Evolutionary conservation across 1,139 yeast genomes (phyloP).

Genomic region (Hyphopichia burtonii): DNA sequence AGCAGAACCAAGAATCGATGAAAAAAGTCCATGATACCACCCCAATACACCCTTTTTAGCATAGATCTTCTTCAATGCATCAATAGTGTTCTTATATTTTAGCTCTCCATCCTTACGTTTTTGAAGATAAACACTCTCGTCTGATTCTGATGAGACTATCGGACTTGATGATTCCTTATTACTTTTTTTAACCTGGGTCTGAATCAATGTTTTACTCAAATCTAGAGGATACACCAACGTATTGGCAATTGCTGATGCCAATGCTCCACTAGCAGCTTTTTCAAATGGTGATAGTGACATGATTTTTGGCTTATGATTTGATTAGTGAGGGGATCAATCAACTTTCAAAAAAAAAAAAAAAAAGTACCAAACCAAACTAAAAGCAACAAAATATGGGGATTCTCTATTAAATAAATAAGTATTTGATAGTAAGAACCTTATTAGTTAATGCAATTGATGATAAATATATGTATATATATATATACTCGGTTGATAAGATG

Average conservation of each 20-base stretch:
- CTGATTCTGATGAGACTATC: constrained; percentile 14
- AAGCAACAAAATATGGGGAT: too few relatives aligned
- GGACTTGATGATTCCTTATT: constrained; percentile 8
- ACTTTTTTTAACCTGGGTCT: constrained; percentile 54
- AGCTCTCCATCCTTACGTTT: constrained; percentile 21
- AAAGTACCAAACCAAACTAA: too few relatives aligned
- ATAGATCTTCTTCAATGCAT: constrained; percentile 62
- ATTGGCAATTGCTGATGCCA: constrained; percentile 81
- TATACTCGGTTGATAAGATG: too few relatives aligned
- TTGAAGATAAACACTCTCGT: constrained; percentile 26
- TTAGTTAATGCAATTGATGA: too few relatives aligned
- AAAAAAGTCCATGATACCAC: constrained; percentile 71
- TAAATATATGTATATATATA: too few relatives aligned
- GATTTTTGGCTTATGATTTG: background rate
- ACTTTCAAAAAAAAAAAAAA: too few relatives aligned
- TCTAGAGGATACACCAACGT: constrained; percentile 77
- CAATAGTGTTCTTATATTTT: constrained; percentile 58
- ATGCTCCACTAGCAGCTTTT: constrained; percentile 81
- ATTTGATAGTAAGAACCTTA: too few relatives aligned
- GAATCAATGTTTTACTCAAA: constrained; percentile 69
- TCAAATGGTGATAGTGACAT: constrained; percentile 58
- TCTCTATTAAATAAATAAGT: too few relatives aligned
- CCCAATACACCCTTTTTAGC: constrained; percentile 64
- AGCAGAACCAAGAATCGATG: constrained; percentile 72
- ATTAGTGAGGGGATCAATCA: too few relatives aligned